phyloP scores from a whole-genome alignment of 257 asterid genomes.

The Datura wrightii region DNA sequence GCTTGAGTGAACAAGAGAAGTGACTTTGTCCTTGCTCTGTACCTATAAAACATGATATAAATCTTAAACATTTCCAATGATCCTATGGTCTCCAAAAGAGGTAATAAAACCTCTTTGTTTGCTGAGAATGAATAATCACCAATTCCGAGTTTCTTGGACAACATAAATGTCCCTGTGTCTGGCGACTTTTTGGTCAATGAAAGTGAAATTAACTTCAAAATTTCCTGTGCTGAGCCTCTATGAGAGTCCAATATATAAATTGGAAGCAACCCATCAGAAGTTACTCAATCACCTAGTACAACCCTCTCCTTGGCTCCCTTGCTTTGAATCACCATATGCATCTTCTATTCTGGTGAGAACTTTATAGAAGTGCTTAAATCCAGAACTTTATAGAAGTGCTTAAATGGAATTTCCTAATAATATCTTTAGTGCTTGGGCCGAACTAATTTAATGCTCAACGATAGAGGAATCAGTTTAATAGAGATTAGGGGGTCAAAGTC shows the following conservation, averaged over 20 bases:
- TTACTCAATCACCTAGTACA: not conserved
- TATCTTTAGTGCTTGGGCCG: not conserved
- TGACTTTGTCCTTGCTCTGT: not conserved
- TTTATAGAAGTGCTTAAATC: not conserved
- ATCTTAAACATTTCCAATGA: slow-evolving; percentile 3
- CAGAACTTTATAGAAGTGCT: not conserved
- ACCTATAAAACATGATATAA: not conserved
- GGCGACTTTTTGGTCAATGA: not conserved
- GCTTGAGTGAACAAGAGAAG: slow-evolving; percentile 7
- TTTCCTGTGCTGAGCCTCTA: not conserved
- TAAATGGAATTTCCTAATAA: not conserved
- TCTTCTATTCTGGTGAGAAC: not conserved
- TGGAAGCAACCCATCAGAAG: not conserved
- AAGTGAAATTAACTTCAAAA: not conserved
- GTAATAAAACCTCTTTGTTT: slow-evolving; percentile 8
- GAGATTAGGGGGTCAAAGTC: not conserved
- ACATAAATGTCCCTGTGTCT: not conserved
- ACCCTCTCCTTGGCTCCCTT: slow-evolving; percentile 1
- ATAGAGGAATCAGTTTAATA: not conserved
- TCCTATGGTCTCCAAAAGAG: slow-evolving; percentile 15
- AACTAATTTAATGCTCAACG: not conserved
- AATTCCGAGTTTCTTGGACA: not conserved
- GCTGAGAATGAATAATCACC: not conserved
- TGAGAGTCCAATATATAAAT: not conserved
- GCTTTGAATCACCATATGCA: not conserved